phyloP scores from a whole-genome alignment of 2,329 filamentous ascomycete genomes.

The Chaetomium sp. region DNA sequence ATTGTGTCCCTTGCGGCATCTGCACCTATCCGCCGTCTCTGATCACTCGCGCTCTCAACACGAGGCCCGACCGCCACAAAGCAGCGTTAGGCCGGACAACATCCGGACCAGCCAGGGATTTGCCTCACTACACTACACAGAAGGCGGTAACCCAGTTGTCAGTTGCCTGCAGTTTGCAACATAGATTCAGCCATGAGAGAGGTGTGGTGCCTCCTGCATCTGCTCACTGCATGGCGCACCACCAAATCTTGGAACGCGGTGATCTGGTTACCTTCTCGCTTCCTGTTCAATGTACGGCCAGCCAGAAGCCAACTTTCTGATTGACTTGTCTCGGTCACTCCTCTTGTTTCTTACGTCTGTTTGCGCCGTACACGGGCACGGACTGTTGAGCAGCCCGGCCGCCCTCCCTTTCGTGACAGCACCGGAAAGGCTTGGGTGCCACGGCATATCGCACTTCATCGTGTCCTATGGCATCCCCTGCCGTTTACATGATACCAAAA shows the following conservation, averaged over 20 bases:
- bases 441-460: conserved; percentile 18
- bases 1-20: neutral
- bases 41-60: conserved; percentile 16
- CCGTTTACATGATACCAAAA: neutral
- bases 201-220: neutral
- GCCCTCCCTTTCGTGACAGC: conserved; percentile 20
- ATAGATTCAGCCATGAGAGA: neutral
- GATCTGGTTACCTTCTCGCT: conserved; percentile 6
- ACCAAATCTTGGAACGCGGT: conserved; percentile 3
- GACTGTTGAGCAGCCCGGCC: conserved; percentile 17
- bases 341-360: conserved; percentile 15
- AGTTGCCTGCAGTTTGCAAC: conserved; percentile 2
- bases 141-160: neutral
- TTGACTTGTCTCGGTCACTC: conserved; percentile 5
- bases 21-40: conserved; percentile 21
- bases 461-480: conserved; percentile 9
- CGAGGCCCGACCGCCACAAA: conserved; percentile 11
- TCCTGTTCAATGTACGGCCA: neutral
- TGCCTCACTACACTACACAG: neutral
- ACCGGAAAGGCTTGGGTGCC: conserved; percentile 15
- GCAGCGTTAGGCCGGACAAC: conserved; percentile 2
- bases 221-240: conserved; percentile 11
- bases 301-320: neutral
- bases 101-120: neutral
- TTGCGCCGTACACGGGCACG: conserved; percentile 13